Evolutionary conservation across 164 flowering plant genomes (phyloP), one percentile per base, ranked within the genome.

Genomic region (Vitis riparia): DNA sequence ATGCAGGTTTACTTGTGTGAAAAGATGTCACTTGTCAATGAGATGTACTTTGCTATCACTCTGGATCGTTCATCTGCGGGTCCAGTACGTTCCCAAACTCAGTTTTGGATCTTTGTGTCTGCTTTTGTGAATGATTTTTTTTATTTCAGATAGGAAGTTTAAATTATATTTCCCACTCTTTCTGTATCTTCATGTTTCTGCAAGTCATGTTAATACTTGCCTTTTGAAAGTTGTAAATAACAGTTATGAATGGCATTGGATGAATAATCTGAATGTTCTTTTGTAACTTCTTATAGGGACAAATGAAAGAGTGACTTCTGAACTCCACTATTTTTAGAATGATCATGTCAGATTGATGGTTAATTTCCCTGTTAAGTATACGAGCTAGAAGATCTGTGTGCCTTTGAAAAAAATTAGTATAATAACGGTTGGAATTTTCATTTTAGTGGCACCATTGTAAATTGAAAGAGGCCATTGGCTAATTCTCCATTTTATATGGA

Each of bases 31-130:
- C 93, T 95, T 58, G 88, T 89, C 59, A 93, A 91, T 73, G 98
- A 95, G 86, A 95, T 95, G 98, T 95, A 95, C 83, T 95, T 93
- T 75, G 94, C 99, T 55, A 91, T 95, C 78, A 93, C 91, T 56
- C 85, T 95, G 64, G 99, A 95, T 73, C 93, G 99, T 63, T 81
- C 75, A 77, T 78, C 93, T 78, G 93, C 97, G 84, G 99, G 99
- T 30, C 99, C 98, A 30, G 98, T 94, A 92, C 73, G 91, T 85
- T 74, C 65, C 63, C 30, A 16, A 72, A 67, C 58, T 66, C 16
- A 32, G 9, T 16, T 9, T 29, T 13, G 11, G 9, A 7, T 65
- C 32, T 23, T 52, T 70, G 27, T 16, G 13, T 19, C 30, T 11
- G 6, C 59, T 60, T 51, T 57, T 66, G 60, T 32, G 14, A 13